These are phyloP conservation scores for Cystobasidium onofrii DNA, from an alignment of 768 basidiomycete species.

Conservation along the genomic window DNA sequence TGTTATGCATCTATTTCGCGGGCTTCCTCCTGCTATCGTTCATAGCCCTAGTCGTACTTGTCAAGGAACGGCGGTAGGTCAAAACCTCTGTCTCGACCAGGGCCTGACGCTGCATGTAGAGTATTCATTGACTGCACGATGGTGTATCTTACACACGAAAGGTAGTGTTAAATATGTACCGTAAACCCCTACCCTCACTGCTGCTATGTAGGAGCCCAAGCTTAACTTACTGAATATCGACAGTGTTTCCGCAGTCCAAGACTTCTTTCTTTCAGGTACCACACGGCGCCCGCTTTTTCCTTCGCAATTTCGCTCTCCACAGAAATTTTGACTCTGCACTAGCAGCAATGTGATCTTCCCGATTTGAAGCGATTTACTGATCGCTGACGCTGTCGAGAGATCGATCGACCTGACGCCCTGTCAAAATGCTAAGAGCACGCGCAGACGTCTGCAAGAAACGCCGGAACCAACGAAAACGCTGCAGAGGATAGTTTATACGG, in stretches of 20 bases:
- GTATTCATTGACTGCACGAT: too few relatives aligned
- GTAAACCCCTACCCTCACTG: too few relatives aligned
- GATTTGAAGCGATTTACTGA: not conserved
- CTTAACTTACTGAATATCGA: too few relatives aligned
- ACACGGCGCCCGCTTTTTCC: too few relatives aligned
- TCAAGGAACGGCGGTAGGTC: constrained; percentile 38
- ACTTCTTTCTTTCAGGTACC: too few relatives aligned
- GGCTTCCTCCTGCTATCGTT: constrained; percentile 55
- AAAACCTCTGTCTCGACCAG: too few relatives aligned
- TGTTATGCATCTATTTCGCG: constrained; percentile 78
- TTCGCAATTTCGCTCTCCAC: too few relatives aligned
- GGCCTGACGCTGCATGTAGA: not conserved
- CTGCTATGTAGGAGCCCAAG: too few relatives aligned
- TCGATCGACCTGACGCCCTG: not conserved
- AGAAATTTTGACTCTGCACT: not conserved
- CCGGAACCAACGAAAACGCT: not conserved
- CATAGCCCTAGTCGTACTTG: constrained; percentile 36
- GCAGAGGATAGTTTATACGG: too few relatives aligned
- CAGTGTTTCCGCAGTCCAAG: too few relatives aligned
- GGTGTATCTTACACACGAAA: too few relatives aligned
- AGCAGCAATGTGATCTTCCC: not conserved
- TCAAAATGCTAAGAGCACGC: not conserved
- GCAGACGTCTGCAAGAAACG: not conserved
- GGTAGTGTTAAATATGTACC: too few relatives aligned
- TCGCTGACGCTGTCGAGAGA: not conserved